Conservation (phyloP, 2,329 filamentous ascomycete species). For the Plenodomus lindquistii region DNA sequence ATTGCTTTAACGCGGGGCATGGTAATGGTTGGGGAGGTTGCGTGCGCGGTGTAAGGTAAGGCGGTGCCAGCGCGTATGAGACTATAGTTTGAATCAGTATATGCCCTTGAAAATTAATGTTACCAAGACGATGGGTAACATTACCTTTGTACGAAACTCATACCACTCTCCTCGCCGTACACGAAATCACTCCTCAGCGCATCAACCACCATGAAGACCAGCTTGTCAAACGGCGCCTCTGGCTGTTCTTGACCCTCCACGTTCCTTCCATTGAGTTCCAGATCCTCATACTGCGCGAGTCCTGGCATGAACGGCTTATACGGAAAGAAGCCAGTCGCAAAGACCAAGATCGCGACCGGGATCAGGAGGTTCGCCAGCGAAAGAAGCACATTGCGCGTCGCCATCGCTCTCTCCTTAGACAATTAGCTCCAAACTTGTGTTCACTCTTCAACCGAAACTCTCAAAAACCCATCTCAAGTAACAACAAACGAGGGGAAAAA, state of each 20-base stretch:
- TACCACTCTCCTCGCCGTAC: constrained; percentile 77
- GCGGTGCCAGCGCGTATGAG: constrained; percentile 82
- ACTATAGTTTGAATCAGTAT: constrained; percentile 50
- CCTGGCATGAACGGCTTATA: constrained; percentile 94
- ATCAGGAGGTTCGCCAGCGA: constrained; percentile 75
- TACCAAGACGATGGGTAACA: background rate
- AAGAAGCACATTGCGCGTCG: constrained; percentile 49
- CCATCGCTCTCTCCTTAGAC: constrained; percentile 20
- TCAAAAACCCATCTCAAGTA: constrained; percentile 16
- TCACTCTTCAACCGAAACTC: background rate
- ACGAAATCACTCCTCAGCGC: constrained; percentile 91
- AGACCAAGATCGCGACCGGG: constrained; percentile 67
- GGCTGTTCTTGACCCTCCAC: constrained; percentile 51
- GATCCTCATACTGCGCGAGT: constrained; percentile 68
- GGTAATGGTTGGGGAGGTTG: constrained; percentile 94
- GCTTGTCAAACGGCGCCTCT: constrained; percentile 76
- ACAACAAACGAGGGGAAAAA: constrained; percentile 1
- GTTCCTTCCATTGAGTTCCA: constrained; percentile 51
- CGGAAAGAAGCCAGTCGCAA: constrained; percentile 93
- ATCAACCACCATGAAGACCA: constrained; percentile 98
- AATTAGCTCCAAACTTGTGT: constrained; percentile 1
- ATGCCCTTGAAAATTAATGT: background rate
- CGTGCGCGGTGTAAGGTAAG: constrained; percentile 92
- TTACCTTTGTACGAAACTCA: constrained; percentile 85
- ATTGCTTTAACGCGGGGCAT: constrained; percentile 98